Evolutionary conservation across 352 stramenopile genomes (phyloP).

Genomic region (Pythium rishiriense): DNA sequence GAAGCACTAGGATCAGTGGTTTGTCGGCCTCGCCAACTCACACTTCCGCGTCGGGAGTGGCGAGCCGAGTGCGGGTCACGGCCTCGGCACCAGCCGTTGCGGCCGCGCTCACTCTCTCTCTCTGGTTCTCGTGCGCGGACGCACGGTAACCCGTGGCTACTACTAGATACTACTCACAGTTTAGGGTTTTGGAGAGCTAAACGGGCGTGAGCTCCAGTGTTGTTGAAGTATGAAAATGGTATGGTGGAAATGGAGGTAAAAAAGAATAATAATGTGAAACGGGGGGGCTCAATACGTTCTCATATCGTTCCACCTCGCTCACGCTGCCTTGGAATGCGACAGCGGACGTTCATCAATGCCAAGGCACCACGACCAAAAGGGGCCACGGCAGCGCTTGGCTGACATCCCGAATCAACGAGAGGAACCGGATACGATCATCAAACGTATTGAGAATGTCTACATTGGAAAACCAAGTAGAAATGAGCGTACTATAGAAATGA

Average conservation of each 20-base stretch:
- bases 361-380: not conserved
- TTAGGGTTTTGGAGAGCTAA: not conserved
- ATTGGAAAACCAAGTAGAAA: constrained; percentile 10
- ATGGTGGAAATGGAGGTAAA: not conserved
- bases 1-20: too few relatives aligned
- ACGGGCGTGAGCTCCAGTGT: not conserved
- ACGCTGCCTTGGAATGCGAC: constrained; percentile 7
- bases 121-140: too few relatives aligned
- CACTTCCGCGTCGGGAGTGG: too few relatives aligned
- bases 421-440: constrained; percentile 7
- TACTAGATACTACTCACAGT: too few relatives aligned
- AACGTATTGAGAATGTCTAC: constrained; percentile 7
- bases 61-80: too few relatives aligned
- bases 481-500: constrained; percentile 9
- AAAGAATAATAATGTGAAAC: not conserved
- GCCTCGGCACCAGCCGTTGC: too few relatives aligned
- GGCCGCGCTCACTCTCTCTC: too few relatives aligned
- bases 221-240: not conserved
- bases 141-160: too few relatives aligned
- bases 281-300: not conserved
- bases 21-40: too few relatives aligned
- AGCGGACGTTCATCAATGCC: not conserved
- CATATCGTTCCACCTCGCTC: constrained; percentile 6
- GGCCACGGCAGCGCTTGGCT: too few relatives aligned
- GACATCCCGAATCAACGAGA: constrained; percentile 3